Percentiles rank a stretch among this genome's conserved stretches.
These are phyloP conservation scores for Marasmius oreades DNA, from an alignment of 1,284 basidiomycete genomes.

Conservation along the genomic window DNA sequence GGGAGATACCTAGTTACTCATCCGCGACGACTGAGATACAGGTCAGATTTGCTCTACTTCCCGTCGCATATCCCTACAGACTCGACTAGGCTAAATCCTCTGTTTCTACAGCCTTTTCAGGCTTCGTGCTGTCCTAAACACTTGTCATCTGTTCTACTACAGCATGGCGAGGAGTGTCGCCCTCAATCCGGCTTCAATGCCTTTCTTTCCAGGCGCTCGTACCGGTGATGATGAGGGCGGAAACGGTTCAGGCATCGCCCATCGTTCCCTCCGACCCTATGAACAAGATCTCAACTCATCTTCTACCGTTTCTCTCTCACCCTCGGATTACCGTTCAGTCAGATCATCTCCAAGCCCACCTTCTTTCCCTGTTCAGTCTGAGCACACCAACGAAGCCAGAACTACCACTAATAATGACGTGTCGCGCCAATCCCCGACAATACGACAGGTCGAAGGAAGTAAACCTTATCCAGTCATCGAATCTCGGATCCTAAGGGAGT, in stretches of 20 bases:
- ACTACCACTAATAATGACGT: slow-evolving; percentile 30
- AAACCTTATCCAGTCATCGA: slow-evolving; percentile 42
- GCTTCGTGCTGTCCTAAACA: slow-evolving; percentile 25
- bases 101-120: slow-evolving; percentile 19
- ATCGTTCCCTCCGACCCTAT: slow-evolving; percentile 40
- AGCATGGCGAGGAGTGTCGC: slow-evolving; percentile 70
- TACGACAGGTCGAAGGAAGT: slow-evolving; percentile 44
- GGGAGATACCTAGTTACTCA: slow-evolving; percentile 35
- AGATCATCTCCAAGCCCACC: slow-evolving; percentile 67
- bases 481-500: slow-evolving; percentile 41
- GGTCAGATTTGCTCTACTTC: slow-evolving; percentile 1
- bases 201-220: slow-evolving; percentile 72
- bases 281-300: slow-evolving; percentile 54
- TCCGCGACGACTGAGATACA: slow-evolving; percentile 16
- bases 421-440: slow-evolving; percentile 42
- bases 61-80: not conserved
- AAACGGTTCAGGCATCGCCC: slow-evolving; percentile 40
- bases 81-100: slow-evolving; percentile 23
- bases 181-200: slow-evolving; percentile 76
- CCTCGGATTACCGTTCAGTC: slow-evolving; percentile 62
- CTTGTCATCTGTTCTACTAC: slow-evolving; percentile 32
- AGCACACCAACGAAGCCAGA: slow-evolving; percentile 25
- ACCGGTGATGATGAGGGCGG: slow-evolving; percentile 49
- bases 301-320: slow-evolving; percentile 55
- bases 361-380: slow-evolving; percentile 28